Evolutionary conservation across 495 filamentous ascomycete species (phyloP).

Genomic region (Penicillium bovifimosum): DNA sequence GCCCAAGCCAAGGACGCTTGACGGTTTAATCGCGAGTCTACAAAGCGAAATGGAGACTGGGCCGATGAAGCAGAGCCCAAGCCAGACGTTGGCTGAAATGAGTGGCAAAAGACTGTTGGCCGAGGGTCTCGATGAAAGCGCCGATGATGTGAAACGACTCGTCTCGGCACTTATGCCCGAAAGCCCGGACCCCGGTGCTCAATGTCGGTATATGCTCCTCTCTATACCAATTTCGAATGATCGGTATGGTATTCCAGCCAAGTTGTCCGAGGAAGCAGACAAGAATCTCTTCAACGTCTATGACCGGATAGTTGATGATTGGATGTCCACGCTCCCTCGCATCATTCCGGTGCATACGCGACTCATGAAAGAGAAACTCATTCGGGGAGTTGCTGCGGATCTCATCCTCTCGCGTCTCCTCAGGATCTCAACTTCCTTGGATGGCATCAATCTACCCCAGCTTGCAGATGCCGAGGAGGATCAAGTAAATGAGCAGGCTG

Average conservation of each 20-base stretch:
- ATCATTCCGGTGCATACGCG: slow-evolving; percentile 34
- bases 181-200: not conserved
- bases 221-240: slow-evolving; percentile 9
- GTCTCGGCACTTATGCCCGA: slow-evolving; percentile 13
- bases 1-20: slow-evolving; percentile 12
- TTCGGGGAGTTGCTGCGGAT: slow-evolving; percentile 37
- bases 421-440: slow-evolving; percentile 9
- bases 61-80: not conserved
- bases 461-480: not conserved
- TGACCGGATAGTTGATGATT: slow-evolving; percentile 35
- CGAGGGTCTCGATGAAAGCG: slow-evolving; percentile 34
- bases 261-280: not conserved
- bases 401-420: slow-evolving; percentile 33
- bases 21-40: slow-evolving; percentile 14
- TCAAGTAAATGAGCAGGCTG: not conserved
- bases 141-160: slow-evolving; percentile 22
- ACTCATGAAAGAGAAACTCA: slow-evolving; percentile 36
- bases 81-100: slow-evolving; percentile 32
- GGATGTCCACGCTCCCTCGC: slow-evolving; percentile 32
- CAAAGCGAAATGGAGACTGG: slow-evolving; percentile 2
- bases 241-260: slow-evolving; percentile 5
- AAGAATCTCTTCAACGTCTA: slow-evolving; percentile 31
- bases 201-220: slow-evolving; percentile 17
- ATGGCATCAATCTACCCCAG: not conserved
- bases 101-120: slow-evolving; percentile 17